phyloP scores from a whole-genome alignment of 805 yeast species.

The Dipodascus geniculatus region DNA sequence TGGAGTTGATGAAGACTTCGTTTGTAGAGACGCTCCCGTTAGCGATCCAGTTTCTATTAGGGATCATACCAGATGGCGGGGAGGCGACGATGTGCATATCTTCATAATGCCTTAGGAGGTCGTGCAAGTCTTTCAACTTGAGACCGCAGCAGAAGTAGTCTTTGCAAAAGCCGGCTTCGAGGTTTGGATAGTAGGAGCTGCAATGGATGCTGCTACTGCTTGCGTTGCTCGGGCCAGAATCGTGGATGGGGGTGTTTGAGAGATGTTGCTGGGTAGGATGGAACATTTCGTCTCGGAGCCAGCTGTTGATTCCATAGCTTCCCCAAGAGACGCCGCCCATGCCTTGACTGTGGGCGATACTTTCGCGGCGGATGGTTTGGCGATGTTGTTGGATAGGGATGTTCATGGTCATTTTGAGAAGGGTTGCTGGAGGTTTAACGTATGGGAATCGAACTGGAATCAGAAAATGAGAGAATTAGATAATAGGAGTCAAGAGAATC shows the following conservation, averaged over 20 bases:
- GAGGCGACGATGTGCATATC: conserved; percentile 76
- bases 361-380: conserved; percentile 63
- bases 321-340: conserved; percentile 99
- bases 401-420: background rate
- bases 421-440: too few species aligned
- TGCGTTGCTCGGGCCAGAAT: conserved; percentile 25
- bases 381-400: background rate
- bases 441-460: too few species aligned
- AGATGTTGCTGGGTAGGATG: conserved; percentile 14
- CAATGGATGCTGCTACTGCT: conserved; percentile 54
- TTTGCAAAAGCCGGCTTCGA: conserved; percentile 92
- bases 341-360: conserved; percentile 92
- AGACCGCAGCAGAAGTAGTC: conserved; percentile 96
- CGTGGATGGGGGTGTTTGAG: too few species aligned
- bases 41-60: conserved; percentile 32
- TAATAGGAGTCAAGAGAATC: too few species aligned
- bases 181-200: conserved; percentile 77
- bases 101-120: conserved; percentile 85
- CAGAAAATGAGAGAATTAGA: too few species aligned
- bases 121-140: conserved; percentile 84
- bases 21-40: conserved; percentile 91
- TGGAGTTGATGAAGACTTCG: conserved; percentile 51
- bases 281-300: conserved; percentile 74
- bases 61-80: conserved; percentile 32
- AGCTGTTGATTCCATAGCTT: conserved; percentile 83